Base-by-base conservation (phyloP, 257 asterid genomes). In the Solanum medicagineum region DNA sequence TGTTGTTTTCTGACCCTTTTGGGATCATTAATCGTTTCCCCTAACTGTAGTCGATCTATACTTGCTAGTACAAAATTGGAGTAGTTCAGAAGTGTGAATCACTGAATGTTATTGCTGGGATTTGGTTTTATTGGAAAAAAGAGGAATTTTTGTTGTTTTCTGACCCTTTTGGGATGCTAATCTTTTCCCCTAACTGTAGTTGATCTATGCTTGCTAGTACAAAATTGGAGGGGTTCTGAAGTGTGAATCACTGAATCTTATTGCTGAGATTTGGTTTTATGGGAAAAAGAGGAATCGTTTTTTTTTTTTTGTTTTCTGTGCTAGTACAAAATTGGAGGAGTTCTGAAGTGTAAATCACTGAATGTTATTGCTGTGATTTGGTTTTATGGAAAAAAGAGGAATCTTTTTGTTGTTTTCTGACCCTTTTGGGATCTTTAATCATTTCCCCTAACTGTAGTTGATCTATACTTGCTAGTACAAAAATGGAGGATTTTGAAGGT, bases 261-360 rank as follows among this genome's bases (percentile, higher is more conserved):
- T 88, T 55, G 79, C 85, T 51, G 89, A 81, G 45, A 84, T 63
- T 60, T 60, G 68, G 8, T n/a, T 60, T 59, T 60, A 60, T 22
- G 68, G 22, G 8, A 4, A 69, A 1, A 68, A 15, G 29, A 40
- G 7, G 12, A 40, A 19, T 70, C 79, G 4, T 32, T 70, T 70
- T 70, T 32, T 70, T 70, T 70, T 40, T 47, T n/a, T 74, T 47
- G 81, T 74, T 74, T 74, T 74, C 10, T 74, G 40, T 73, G 81
- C 81, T 20, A 16, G 54, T 56, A 36, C 75, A 15, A 55, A 73
- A 26, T 75, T 84, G 83, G 77, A 51, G 22, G 32, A 60, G n/a
- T 60, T 60, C 22, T 20, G 68, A n/a, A 60, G 68, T 60, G 68
- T 60, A 29, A 60, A 60, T 60, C 68, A 57, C 26, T 20, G 65